These are phyloP conservation scores for Candida maris DNA, from an alignment of 805 yeast genomes.

Conservation along the genomic window DNA sequence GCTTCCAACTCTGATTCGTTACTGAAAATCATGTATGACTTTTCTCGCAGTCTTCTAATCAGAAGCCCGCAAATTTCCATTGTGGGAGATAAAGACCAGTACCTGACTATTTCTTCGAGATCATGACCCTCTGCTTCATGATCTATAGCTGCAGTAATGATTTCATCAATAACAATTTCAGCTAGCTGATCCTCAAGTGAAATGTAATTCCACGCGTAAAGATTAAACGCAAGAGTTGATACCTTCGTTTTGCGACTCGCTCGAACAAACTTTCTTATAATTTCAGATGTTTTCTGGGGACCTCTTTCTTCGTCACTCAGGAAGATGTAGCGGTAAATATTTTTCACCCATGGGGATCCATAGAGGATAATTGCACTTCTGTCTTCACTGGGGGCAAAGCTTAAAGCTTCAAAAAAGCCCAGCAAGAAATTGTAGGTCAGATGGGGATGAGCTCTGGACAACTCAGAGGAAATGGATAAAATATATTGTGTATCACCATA, in stretches of 20 bases:
- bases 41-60: constrained; percentile 50
- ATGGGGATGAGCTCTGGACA: constrained; percentile 55
- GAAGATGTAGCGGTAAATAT: constrained; percentile 57
- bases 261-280: constrained; percentile 59
- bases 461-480: constrained; percentile 48
- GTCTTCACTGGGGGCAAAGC: constrained; percentile 33
- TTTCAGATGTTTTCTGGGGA: constrained; percentile 52
- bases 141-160: constrained; percentile 69
- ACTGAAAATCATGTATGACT: constrained; percentile 47
- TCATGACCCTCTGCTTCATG: constrained; percentile 71
- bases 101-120: constrained; percentile 60
- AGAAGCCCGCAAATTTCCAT: constrained; percentile 68
- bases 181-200: constrained; percentile 59
- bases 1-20: constrained; percentile 44
- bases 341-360: constrained; percentile 71
- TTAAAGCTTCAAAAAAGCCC: constrained; percentile 51
- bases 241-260: constrained; percentile 49
- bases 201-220: constrained; percentile 64
- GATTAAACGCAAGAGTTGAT: constrained; percentile 51
- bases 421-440: constrained; percentile 54
- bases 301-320: constrained; percentile 55
- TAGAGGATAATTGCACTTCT: constrained; percentile 44
- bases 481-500: constrained; percentile 61
- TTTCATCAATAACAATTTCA: constrained; percentile 63
- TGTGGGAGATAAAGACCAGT: constrained; percentile 65